Percentiles rank a stretch among this genome's conserved stretches.
Conservation (phyloP, 2,329 filamentous ascomycete species). For the Ilyonectria sp. region DNA sequence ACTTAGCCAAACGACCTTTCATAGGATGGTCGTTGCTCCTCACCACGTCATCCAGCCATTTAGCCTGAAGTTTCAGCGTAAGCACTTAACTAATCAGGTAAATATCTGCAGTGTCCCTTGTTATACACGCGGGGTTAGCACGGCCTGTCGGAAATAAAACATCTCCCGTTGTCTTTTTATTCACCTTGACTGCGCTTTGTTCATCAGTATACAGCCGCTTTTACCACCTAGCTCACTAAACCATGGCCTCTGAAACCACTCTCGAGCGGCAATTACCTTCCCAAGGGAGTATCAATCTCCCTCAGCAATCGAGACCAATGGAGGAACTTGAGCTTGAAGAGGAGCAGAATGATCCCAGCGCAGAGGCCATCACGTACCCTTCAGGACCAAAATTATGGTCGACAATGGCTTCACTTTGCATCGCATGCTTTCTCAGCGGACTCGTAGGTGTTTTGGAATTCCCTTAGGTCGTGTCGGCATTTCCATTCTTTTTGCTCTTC, state of each 20-base stretch:
- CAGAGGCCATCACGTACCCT: slow-evolving; percentile 24
- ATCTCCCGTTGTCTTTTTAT: not conserved
- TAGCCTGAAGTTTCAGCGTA: slow-evolving; percentile 5
- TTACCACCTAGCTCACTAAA: not conserved
- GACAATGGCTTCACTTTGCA: slow-evolving; percentile 44
- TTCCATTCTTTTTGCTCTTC: not conserved
- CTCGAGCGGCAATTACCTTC: not conserved
- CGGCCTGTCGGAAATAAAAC: not conserved
- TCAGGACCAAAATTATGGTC: slow-evolving; percentile 44
- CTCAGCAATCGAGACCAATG: not conserved
- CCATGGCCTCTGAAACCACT: slow-evolving; percentile 25
- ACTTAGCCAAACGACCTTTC: not conserved
- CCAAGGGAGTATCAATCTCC: not conserved
- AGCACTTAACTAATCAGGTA: slow-evolving; percentile 11
- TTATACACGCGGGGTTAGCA: not conserved
- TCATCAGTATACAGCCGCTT: not conserved
- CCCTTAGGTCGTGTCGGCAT: not conserved
- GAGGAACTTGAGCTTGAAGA: slow-evolving; percentile 32
- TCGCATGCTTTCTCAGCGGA: slow-evolving; percentile 42
- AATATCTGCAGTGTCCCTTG: not conserved
- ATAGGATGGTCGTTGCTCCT: not conserved
- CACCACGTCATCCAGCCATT: slow-evolving; percentile 12
- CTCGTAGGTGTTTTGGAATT: slow-evolving; percentile 23
- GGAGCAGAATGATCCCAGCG: not conserved
- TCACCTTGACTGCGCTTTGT: not conserved